Percentiles rank a stretch among this genome's conserved stretches.
Evolutionary conservation across 2,329 filamentous ascomycete species (phyloP).

Genomic region (Ascosphaera acerosa): DNA sequence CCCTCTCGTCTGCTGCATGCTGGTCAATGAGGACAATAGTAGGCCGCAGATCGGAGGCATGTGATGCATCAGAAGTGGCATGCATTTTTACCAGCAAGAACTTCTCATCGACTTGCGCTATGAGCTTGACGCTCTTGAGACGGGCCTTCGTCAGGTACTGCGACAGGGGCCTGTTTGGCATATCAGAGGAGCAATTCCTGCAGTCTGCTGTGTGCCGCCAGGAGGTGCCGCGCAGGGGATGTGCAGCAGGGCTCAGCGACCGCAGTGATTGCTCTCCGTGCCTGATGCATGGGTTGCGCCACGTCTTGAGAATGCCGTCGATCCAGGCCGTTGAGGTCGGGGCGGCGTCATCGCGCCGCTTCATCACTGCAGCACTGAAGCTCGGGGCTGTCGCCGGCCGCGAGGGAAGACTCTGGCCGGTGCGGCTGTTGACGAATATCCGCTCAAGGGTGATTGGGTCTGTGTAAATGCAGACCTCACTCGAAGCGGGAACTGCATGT

Average conservation of each 20-base stretch:
- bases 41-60: slow-evolving; percentile 5
- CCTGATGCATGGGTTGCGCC: slow-evolving; percentile 58
- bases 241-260: no score
- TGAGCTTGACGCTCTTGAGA: slow-evolving; percentile 34
- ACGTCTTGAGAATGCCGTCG: slow-evolving; percentile 31
- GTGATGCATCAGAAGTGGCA: slow-evolving; percentile 2
- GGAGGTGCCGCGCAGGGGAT: no score
- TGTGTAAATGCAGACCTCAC: no score
- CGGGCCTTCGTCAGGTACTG: slow-evolving; percentile 36
- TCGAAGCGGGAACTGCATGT: no score
- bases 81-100: slow-evolving; percentile 49
- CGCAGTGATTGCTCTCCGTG: slow-evolving; percentile 20
- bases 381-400: slow-evolving; percentile 4
- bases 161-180: no score
- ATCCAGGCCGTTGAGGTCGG: slow-evolving; percentile 34
- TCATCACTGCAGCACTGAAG: slow-evolving; percentile 5
- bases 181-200: no score
- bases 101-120: slow-evolving; percentile 71
- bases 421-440: slow-evolving; percentile 13
- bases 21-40: slow-evolving; percentile 64
- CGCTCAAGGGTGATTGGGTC: slow-evolving; percentile 29
- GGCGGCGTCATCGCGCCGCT: slow-evolving; percentile 5
- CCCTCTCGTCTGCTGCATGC: slow-evolving; percentile 80
- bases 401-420: slow-evolving; percentile 11
- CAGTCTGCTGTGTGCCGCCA: no score